Evolutionary conservation across 73 alveolate species (phyloP), one percentile per base, ranked within the genome.

Genomic region (Tetrahymena thermophila): DNA sequence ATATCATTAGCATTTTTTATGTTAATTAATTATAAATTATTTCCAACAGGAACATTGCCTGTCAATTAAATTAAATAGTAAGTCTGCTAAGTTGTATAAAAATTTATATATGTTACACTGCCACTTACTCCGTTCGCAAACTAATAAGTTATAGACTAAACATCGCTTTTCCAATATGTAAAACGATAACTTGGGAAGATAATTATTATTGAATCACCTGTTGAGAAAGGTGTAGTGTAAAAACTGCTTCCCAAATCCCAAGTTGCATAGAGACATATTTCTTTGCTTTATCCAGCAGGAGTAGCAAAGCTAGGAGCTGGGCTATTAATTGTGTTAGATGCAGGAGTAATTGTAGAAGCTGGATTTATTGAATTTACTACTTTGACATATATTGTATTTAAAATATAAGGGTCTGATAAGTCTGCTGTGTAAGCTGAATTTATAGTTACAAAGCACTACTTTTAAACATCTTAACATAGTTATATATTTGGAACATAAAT

Each of bases 401-500:
- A 71, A 21, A 85, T 94, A 40, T 94, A 94, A 19, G 96, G 96
- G 14, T 84, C 94, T 43, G 93, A 85, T 84, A 94, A 85, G 13
- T 94, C 96, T 14, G 96, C 71, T 40, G 96, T 94, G 56, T 85
- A 94, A 43, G 96, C 94, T 10, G 96, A 94, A 21, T 93, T 85
- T 16, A 94, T 50, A 34, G 96, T 94, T 16, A 94, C 94, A 38
- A 21, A 94, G 28, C 96, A 94, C 85, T 94, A 85, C 56, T 85
- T 84, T 85, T 83, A 71, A 14, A n/a, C 93, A 23, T 93, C 96
- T 8, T 84, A 44, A 40, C 96, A 94, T 4, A 94, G 40, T 83
- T 84, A 43, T 1, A 94, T 85, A 84, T 94, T 84, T 21, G 96
- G 96, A n/a, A 94, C 93, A 55, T 85, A 93, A 4, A 94, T 44